These are phyloP conservation scores for Volvox africanus DNA, from an alignment of 139 green algal genomes.

Conservation along the genomic window DNA sequence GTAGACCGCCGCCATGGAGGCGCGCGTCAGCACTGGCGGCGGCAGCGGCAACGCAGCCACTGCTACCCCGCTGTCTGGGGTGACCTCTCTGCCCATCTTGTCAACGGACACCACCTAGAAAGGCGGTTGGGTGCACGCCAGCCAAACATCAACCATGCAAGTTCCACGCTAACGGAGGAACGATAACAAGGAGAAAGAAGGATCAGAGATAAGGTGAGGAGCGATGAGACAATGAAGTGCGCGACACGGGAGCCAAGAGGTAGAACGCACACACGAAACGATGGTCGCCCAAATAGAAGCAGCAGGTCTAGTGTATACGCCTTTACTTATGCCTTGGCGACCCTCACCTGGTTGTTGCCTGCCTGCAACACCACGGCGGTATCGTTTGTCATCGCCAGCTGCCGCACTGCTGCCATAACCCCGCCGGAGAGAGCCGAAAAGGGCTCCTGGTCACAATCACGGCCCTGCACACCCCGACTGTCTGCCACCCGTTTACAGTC, in stretches of 20 bases:
- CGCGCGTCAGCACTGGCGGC: neutral
- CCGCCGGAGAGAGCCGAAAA: neutral
- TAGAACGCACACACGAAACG: no score
- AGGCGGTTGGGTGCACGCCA: no score
- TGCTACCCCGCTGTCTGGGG: neutral
- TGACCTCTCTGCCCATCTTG: neutral
- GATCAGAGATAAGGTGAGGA: no score
- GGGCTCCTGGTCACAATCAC: neutral
- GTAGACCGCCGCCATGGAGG: neutral
- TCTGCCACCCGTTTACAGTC: neutral
- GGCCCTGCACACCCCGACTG: neutral
- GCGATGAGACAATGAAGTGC: no score
- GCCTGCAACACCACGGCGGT: constrained; percentile 9
- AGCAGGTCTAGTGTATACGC: no score
- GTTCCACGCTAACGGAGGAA: no score
- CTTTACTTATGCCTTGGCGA: no score
- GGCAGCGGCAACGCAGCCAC: neutral
- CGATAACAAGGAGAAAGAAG: no score
- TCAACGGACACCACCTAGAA: neutral
- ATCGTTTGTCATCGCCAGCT: neutral
- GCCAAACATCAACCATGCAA: no score
- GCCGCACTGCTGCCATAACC: neutral
- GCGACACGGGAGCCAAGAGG: no score
- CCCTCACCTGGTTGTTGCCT: neutral
- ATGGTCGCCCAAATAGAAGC: no score